Percentiles rank a stretch among this genome's conserved stretches.
Conservation (phyloP, 140 eudicot genomes). For the Stevia rebaudiana region DNA sequence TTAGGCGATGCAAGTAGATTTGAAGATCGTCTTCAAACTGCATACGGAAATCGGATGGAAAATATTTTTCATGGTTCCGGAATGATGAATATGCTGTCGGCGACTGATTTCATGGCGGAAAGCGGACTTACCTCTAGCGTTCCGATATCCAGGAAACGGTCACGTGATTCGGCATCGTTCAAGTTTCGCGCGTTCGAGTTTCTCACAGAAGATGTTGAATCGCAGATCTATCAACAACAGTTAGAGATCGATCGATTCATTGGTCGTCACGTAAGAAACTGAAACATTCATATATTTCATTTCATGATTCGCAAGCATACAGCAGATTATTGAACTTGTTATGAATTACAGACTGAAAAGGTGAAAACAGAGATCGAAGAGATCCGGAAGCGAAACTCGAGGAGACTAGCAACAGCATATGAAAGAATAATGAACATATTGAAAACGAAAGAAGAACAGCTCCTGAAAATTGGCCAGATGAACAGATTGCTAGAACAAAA, state of each 20-base stretch:
- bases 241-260: constrained; percentile 54
- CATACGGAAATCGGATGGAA: constrained; percentile 24
- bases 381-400: constrained; percentile 30
- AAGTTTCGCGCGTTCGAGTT: constrained; percentile 31
- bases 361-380: constrained; percentile 44
- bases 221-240: constrained; percentile 58
- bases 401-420: constrained; percentile 42
- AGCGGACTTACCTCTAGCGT: constrained; percentile 44
- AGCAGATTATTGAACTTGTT: background rate
- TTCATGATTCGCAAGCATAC: background rate
- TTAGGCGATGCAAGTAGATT: constrained; percentile 23
- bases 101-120: constrained; percentile 37
- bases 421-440: constrained; percentile 44
- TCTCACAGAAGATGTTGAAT: constrained; percentile 53
- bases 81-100: constrained; percentile 13
- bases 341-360: constrained; percentile 42
- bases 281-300: background rate
- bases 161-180: constrained; percentile 25
- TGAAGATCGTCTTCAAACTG: constrained; percentile 14
- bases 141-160: constrained; percentile 44
- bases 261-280: constrained; percentile 47
- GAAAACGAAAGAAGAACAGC: constrained; percentile 50
- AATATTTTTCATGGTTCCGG: constrained; percentile 33
- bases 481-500: constrained; percentile 56
- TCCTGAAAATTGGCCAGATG: constrained; percentile 35